Percentiles rank a stretch among this genome's conserved stretches.
These are phyloP conservation scores for Rhodotorula sp. DNA, from an alignment of 1,284 basidiomycete genomes.

Conservation along the genomic window DNA sequence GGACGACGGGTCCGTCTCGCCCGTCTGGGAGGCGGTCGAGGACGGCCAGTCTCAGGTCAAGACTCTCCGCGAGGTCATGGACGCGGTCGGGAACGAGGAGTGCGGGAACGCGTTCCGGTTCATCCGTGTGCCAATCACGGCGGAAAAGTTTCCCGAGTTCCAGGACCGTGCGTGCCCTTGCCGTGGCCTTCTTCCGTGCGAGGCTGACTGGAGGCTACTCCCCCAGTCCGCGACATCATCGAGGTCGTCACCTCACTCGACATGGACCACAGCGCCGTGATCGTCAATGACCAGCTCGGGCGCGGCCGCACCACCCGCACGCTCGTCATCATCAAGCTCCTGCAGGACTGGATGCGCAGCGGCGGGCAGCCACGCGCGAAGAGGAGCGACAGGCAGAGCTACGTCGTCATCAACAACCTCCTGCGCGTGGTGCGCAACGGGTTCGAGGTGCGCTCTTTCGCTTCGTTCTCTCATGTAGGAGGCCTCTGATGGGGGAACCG, in stretches of 20 bases:
- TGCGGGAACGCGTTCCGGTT: conserved; percentile 68
- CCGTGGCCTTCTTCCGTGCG: neutral
- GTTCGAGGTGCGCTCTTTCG: conserved; percentile 58
- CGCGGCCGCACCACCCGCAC: conserved; percentile 88
- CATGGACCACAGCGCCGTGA: conserved; percentile 68
- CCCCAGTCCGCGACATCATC: conserved; percentile 60
- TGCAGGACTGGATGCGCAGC: conserved; percentile 77
- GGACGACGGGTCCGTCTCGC: conserved; percentile 82
- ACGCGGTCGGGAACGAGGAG: conserved; percentile 55
- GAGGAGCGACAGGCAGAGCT: conserved; percentile 25
- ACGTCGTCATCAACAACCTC: conserved; percentile 64
- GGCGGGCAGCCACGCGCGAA: conserved; percentile 21
- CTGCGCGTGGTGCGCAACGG: conserved; percentile 91
- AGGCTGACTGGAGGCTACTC: neutral
- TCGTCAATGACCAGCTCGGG: conserved; percentile 93
- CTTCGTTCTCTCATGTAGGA: conserved; percentile 39
- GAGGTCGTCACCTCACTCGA: conserved; percentile 77
- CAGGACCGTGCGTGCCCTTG: conserved; percentile 53
- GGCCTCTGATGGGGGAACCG: neutral
- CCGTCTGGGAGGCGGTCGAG: conserved; percentile 89
- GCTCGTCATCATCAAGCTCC: conserved; percentile 81
- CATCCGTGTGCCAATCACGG: conserved; percentile 85
- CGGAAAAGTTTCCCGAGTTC: conserved; percentile 59
- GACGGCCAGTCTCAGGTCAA: conserved; percentile 57
- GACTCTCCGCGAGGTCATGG: conserved; percentile 90